Evolutionary conservation across 768 basidiomycete species (phyloP).

Genomic region (Mycena rosella): DNA sequence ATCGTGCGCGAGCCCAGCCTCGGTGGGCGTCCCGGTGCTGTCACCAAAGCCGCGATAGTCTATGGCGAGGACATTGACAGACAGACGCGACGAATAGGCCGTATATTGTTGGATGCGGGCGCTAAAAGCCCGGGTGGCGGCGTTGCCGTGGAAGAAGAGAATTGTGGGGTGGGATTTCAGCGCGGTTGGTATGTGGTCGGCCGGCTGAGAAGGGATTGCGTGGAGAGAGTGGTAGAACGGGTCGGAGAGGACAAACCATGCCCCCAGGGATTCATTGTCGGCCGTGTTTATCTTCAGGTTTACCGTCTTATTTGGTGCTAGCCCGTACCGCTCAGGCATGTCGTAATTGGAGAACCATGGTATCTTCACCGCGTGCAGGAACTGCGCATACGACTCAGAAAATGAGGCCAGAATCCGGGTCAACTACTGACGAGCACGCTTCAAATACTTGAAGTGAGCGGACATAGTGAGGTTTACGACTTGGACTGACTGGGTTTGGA

Average conservation of each 20-base stretch:
- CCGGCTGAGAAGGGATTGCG: conserved; percentile 50
- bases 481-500: conserved; percentile 76
- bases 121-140: conserved; percentile 78
- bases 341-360: conserved; percentile 76
- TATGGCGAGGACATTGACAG: conserved; percentile 83
- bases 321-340: conserved; percentile 80
- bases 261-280: conserved; percentile 86
- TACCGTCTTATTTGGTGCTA: conserved; percentile 85
- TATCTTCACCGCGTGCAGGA: conserved; percentile 71
- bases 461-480: conserved; percentile 3
- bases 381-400: conserved; percentile 8
- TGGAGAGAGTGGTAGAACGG: conserved; percentile 67
- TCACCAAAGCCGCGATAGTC: conserved; percentile 97
- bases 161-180: conserved; percentile 75
- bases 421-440: conserved; percentile 26
- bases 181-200: conserved; percentile 64
- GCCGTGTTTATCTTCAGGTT: conserved; percentile 78
- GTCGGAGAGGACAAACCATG: conserved; percentile 87
- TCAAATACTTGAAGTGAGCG: background rate
- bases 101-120: conserved; percentile 79
- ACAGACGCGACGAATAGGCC: conserved; percentile 72
- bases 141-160: conserved; percentile 96
- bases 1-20: conserved; percentile 78
- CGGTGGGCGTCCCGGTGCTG: conserved; percentile 82
- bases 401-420: background rate